These are phyloP conservation scores for Lagenidium giganteum DNA, from an alignment of 352 stramenopile species.

Conservation along the genomic window DNA sequence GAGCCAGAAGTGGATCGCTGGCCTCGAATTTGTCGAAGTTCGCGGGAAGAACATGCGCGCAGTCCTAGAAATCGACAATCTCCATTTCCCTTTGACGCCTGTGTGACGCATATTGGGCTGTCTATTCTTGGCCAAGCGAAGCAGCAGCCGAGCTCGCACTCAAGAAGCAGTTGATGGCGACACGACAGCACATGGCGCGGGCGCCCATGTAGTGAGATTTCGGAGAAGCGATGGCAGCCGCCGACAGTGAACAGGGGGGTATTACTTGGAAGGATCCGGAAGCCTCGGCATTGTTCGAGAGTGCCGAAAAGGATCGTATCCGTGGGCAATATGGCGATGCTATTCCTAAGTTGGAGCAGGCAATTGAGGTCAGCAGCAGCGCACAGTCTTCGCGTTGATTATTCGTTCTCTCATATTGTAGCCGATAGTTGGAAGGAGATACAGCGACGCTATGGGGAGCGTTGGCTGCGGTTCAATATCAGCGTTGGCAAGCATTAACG, in stretches of 20 bases:
- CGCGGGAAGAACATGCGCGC: slow-evolving; percentile 25
- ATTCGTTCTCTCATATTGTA: background rate
- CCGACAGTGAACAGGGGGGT: too few species aligned
- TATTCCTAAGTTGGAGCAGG: background rate
- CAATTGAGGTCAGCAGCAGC: background rate
- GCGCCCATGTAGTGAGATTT: too few species aligned
- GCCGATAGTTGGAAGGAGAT: slow-evolving; percentile 39
- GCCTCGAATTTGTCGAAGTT: slow-evolving; percentile 41
- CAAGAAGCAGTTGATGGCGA: too few species aligned
- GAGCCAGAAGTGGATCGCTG: slow-evolving; percentile 27
- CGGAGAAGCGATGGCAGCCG: too few species aligned
- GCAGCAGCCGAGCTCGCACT: too few species aligned
- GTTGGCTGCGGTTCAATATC: slow-evolving; percentile 50
- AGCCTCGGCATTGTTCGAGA: too few species aligned
- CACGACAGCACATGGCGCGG: too few species aligned
- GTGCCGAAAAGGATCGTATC: too few species aligned
- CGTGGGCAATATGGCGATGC: background rate
- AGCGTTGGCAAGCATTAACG: slow-evolving; percentile 44
- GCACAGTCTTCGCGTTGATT: background rate
- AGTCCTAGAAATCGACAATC: slow-evolving; percentile 47
- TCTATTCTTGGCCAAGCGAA: too few species aligned
- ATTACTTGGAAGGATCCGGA: too few species aligned
- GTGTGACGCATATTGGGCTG: too few species aligned
- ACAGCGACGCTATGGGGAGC: slow-evolving; percentile 52
- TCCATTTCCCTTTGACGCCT: too few species aligned